Evolutionary conservation across 192 early-diverging fungal species (phyloP).

Genomic region (Ambispora gerdemannii): DNA sequence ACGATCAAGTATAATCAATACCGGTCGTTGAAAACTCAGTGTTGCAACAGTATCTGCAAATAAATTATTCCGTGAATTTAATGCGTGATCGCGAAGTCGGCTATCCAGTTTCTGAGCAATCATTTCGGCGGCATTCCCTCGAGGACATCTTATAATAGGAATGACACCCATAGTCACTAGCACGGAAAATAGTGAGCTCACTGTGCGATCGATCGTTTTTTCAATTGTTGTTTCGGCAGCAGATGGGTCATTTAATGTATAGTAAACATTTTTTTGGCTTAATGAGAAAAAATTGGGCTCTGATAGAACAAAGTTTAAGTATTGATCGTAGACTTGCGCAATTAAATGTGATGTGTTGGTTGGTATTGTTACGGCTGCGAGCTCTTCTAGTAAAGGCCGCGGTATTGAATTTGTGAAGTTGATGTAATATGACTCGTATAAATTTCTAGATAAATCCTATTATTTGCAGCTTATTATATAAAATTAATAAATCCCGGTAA

Average conservation of each 20-base stretch:
- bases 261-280: conserved; percentile 76
- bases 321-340: conserved; percentile 95
- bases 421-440: conserved; percentile 96
- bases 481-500: neutral
- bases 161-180: conserved; percentile 84
- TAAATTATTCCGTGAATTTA: conserved; percentile 84
- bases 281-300: conserved; percentile 93
- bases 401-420: conserved; percentile 91
- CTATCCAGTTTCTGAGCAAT: conserved; percentile 87
- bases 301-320: conserved; percentile 90
- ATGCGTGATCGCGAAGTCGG: conserved; percentile 85
- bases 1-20: conserved; percentile 88
- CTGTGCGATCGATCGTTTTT: conserved; percentile 73
- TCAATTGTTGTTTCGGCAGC: conserved; percentile 82
- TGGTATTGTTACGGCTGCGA: conserved; percentile 79
- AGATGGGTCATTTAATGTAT: conserved; percentile 77
- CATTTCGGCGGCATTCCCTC: conserved; percentile 91
- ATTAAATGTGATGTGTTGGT: conserved; percentile 75
- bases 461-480: neutral
- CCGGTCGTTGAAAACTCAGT: conserved; percentile 69
- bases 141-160: conserved; percentile 87
- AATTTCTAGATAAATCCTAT: conserved; percentile 80
- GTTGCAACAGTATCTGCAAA: conserved; percentile 60
- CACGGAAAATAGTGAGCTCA: conserved; percentile 82
- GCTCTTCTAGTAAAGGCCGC: conserved; percentile 86